These are phyloP conservation scores for Houttuynia cordata DNA, from an alignment of 164 flowering plant genomes.

Conservation along the genomic window DNA sequence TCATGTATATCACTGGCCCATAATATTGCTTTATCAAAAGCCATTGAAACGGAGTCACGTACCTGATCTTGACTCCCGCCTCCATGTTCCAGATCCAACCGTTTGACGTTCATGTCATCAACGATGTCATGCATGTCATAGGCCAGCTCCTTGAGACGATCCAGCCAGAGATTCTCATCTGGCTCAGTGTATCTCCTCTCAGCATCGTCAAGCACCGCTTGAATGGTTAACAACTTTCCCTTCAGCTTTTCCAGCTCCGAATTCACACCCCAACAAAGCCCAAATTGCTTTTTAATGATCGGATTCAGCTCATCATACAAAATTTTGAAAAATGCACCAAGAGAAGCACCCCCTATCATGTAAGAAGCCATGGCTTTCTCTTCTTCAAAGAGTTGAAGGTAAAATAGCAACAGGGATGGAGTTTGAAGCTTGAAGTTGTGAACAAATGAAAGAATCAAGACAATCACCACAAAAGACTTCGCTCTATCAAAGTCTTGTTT, in stretches of 20 bases:
- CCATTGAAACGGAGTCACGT: background rate
- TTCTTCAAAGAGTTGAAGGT: no score
- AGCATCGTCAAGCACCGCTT: constrained; percentile 7
- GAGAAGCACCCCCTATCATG: background rate
- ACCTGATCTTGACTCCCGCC: background rate
- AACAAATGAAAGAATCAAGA: no score
- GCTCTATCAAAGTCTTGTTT: no score
- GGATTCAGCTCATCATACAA: background rate
- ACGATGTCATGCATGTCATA: constrained; percentile 12
- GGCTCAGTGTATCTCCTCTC: constrained; percentile 7
- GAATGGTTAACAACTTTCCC: background rate
- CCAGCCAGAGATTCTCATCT: constrained; percentile 4
- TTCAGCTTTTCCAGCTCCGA: background rate
- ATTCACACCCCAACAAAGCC: background rate
- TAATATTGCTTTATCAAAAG: background rate
- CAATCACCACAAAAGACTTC: no score
- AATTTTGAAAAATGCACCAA: background rate
- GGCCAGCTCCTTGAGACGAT: constrained; percentile 7
- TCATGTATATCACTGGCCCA: background rate
- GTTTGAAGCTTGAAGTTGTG: no score
- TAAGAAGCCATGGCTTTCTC: no score
- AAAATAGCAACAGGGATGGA: no score
- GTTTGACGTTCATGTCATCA: constrained; percentile 4
- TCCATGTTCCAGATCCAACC: background rate
- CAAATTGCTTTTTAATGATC: background rate